These are phyloP conservation scores for Botryotinia calthae DNA, from an alignment of 2,329 filamentous ascomycete species.

Conservation along the genomic window DNA sequence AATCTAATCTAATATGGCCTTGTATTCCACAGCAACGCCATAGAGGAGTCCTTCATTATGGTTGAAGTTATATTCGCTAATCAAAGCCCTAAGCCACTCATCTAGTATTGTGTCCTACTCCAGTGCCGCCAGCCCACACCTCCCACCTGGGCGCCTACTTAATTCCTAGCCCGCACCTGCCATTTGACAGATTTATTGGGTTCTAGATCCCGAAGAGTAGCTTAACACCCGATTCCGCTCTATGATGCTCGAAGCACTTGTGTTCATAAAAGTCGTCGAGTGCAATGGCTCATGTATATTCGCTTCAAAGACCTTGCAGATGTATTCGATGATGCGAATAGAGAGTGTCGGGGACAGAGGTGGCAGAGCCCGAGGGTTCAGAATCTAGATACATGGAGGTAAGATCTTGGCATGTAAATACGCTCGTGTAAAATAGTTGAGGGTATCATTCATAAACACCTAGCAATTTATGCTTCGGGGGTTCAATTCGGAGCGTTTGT, in stretches of 20 bases:
- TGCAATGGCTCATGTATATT: not conserved
- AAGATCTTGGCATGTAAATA: not conserved
- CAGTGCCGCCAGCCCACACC: not conserved
- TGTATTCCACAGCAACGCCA: not conserved
- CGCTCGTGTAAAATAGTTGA: not conserved
- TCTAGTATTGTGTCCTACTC: not conserved
- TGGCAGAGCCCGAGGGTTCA: not conserved
- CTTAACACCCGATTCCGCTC: not conserved
- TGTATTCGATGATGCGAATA: not conserved
- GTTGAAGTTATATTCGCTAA: not conserved
- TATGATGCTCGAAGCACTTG: not conserved
- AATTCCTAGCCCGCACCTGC: too few species aligned
- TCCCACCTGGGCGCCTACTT: not conserved
- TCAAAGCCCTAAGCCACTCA: not conserved
- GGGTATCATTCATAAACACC: too few species aligned
- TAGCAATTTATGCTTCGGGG: accelerated
- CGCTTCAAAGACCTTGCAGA: not conserved
- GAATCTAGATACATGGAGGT: not conserved
- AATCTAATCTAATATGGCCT: too few species aligned
- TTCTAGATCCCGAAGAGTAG: not conserved
- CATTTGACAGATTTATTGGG: not conserved
- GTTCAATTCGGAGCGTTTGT: too few species aligned
- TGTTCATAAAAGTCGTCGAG: not conserved
- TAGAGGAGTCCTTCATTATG: not conserved
- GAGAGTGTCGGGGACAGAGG: not conserved